These are phyloP conservation scores for Trichosporon ovoides DNA, from an alignment of 1,284 basidiomycete genomes.

Conservation along the genomic window DNA sequence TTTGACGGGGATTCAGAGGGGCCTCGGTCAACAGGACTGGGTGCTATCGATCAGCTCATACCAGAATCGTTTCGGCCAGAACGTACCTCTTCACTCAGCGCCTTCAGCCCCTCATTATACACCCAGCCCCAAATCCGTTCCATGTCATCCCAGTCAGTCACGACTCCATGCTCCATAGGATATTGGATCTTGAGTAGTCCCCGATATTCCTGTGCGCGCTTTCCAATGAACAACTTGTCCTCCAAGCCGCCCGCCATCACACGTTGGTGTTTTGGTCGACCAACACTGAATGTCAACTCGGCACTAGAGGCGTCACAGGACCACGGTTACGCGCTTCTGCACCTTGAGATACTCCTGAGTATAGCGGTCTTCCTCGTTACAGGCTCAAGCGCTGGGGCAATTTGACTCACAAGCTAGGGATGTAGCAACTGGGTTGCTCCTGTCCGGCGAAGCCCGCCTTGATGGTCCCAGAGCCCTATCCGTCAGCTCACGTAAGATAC, in stretches of 20 bases:
- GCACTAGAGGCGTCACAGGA: background rate
- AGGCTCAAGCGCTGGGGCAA: too few relatives aligned
- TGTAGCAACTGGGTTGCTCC: slow-evolving; percentile 97
- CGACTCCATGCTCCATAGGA: slow-evolving; percentile 94
- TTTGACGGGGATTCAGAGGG: slow-evolving; percentile 87
- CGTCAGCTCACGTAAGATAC: background rate
- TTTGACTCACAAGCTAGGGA: slow-evolving; percentile 95
- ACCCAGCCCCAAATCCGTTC: slow-evolving; percentile 97
- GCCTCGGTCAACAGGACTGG: slow-evolving; percentile 93
- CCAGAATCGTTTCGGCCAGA: background rate
- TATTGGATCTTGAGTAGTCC: slow-evolving; percentile 91
- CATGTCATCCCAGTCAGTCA: slow-evolving; percentile 95
- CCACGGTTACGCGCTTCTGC: background rate
- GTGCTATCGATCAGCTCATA: slow-evolving; percentile 59
- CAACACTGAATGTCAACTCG: slow-evolving; percentile 60
- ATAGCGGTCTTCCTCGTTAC: too few relatives aligned
- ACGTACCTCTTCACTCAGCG: slow-evolving; percentile 84
- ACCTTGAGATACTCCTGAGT: too few relatives aligned
- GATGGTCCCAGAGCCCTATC: slow-evolving; percentile 89
- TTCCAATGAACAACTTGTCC: slow-evolving; percentile 80
- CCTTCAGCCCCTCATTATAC: slow-evolving; percentile 88
- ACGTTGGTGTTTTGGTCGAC: slow-evolving; percentile 87
- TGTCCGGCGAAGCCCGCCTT: slow-evolving; percentile 97
- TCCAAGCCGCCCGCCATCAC: slow-evolving; percentile 80
- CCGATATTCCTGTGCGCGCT: slow-evolving; percentile 85